These are phyloP conservation scores for Kazachstania sp. DNA, from an alignment of 1,139 yeast species.

Conservation along the genomic window DNA sequence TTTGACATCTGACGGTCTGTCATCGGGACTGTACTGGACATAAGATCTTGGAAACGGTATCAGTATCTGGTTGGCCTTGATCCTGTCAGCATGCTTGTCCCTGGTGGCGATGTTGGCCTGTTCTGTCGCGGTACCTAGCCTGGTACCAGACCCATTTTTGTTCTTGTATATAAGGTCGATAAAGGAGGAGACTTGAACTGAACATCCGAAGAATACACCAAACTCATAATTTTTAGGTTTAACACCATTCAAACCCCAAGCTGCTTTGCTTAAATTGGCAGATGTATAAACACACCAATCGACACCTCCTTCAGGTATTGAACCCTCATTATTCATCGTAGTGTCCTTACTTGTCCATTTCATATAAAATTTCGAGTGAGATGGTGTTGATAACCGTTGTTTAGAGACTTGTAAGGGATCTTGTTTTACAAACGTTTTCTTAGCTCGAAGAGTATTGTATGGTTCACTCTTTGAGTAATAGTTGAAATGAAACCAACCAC, in stretches of 20 bases:
- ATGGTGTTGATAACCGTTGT: slow-evolving; percentile 33
- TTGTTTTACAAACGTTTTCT: slow-evolving; percentile 24
- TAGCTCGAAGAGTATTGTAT: slow-evolving; percentile 13
- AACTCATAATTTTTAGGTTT: slow-evolving; percentile 41
- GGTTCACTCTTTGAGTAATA: slow-evolving; percentile 25
- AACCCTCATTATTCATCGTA: slow-evolving; percentile 13
- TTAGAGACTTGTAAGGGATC: slow-evolving; percentile 9
- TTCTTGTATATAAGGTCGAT: slow-evolving; percentile 14
- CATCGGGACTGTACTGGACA: slow-evolving; percentile 33
- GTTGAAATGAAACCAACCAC: slow-evolving; percentile 50
- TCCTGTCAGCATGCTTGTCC: neutral
- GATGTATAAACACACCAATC: slow-evolving; percentile 63
- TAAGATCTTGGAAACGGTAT: slow-evolving; percentile 52
- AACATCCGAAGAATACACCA: slow-evolving; percentile 39
- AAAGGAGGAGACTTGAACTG: slow-evolving; percentile 37
- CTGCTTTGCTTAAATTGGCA: slow-evolving; percentile 56
- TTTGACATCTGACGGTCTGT: slow-evolving; percentile 19
- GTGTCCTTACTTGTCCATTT: slow-evolving; percentile 27
- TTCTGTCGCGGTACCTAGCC: neutral
- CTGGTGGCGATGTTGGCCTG: neutral
- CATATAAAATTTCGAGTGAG: slow-evolving; percentile 41
- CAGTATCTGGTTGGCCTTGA: slow-evolving; percentile 32
- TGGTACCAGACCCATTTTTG: neutral
- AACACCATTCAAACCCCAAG: slow-evolving; percentile 47
- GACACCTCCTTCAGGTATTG: slow-evolving; percentile 38